Conservation (phyloP, 2,329 filamentous ascomycete genomes). For the Leptographium procerum region DNA sequence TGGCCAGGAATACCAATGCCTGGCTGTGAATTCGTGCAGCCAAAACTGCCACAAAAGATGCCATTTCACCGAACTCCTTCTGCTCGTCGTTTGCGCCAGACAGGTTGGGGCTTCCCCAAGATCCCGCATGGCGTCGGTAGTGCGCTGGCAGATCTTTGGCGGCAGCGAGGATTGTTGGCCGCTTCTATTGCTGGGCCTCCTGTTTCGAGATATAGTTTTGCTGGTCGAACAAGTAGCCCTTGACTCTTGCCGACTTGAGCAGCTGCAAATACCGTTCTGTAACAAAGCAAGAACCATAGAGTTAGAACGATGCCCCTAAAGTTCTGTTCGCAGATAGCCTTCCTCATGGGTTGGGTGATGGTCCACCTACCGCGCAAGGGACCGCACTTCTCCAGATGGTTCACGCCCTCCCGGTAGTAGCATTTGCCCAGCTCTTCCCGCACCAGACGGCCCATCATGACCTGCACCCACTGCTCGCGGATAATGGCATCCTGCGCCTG, state of each 20-base stretch:
- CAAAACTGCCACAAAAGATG: background rate
- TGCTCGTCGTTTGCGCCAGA: background rate
- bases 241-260: conserved; percentile 64
- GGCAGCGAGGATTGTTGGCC: background rate
- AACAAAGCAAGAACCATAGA: background rate
- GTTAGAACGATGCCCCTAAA: conserved; percentile 1
- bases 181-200: conserved; percentile 15
- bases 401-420: conserved; percentile 74
- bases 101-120: background rate
- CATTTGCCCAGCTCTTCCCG: conserved; percentile 77
- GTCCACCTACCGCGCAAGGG: conserved; percentile 58
- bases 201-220: conserved; percentile 59
- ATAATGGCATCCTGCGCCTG: conserved; percentile 73
- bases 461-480: conserved; percentile 78
- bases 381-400: conserved; percentile 82
- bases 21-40: background rate
- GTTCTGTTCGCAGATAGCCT: background rate
- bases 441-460: conserved; percentile 79
- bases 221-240: conserved; percentile 69
- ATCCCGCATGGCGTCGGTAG: background rate
- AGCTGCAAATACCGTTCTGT: conserved; percentile 70
- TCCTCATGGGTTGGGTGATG: background rate
- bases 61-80: background rate
- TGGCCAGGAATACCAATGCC: background rate
- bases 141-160: background rate